Evolutionary conservation across 202 grass and related monocot genomes (phyloP).

Genomic region (Saccharum hybrid): DNA sequence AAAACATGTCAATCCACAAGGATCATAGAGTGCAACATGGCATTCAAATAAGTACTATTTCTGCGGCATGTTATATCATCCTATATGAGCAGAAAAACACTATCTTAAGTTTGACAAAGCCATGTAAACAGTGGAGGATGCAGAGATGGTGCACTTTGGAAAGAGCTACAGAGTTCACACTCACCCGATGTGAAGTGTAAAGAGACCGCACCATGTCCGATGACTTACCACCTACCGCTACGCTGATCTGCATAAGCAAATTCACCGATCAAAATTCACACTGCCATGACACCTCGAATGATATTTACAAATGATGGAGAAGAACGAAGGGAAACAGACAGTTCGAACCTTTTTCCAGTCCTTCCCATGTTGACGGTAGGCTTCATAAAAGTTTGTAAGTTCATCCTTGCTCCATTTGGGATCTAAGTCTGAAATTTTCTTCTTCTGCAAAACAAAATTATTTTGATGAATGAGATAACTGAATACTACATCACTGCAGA

Average conservation of each 20-base stretch:
- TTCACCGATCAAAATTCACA: constrained; percentile 13
- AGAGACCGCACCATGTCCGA: constrained; percentile 65
- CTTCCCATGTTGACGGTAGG: constrained; percentile 64
- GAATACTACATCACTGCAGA: constrained; percentile 7
- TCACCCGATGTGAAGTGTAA: constrained; percentile 66
- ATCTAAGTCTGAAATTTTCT: constrained; percentile 57
- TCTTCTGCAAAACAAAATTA: constrained; percentile 54
- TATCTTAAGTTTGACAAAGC: constrained; percentile 25
- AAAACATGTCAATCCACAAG: constrained; percentile 29
- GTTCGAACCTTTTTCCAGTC: constrained; percentile 73
- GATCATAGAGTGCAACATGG: constrained; percentile 23
- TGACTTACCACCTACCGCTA: constrained; percentile 54
- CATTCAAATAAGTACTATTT: constrained; percentile 18
- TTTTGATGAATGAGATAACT: constrained; percentile 10
- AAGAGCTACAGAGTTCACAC: constrained; percentile 31
- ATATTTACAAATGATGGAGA: not conserved
- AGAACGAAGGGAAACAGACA: constrained; percentile 1
- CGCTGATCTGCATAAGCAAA: constrained; percentile 56
- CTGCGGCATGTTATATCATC: not conserved
- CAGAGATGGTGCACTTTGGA: constrained; percentile 28
- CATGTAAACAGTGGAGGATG: constrained; percentile 18
- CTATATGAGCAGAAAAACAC: constrained; percentile 36
- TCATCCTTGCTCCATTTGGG: constrained; percentile 70
- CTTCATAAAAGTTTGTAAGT: constrained; percentile 68
- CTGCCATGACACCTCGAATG: constrained; percentile 10